A percentile compares a stretch with the other conserved stretches of the same genome.
Evolutionary conservation across 2,329 filamentous ascomycete genomes (phyloP).

Genomic region (Purpureocillium lavendulum): DNA sequence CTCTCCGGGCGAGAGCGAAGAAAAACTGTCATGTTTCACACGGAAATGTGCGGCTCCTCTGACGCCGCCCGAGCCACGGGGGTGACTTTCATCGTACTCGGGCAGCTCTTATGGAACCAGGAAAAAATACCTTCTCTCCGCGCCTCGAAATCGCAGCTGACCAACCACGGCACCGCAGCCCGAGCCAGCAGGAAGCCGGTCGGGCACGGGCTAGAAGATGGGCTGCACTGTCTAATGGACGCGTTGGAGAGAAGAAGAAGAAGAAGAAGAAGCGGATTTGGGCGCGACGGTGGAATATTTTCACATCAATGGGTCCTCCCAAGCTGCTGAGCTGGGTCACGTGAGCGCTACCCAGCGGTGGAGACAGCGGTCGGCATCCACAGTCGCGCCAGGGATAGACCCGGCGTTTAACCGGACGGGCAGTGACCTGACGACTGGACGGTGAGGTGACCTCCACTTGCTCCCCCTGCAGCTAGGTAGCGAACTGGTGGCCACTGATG

Average conservation of each 20-base stretch:
- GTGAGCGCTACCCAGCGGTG: conserved; percentile 4
- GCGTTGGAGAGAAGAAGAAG: conserved; percentile 50
- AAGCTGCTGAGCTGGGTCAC: conserved; percentile 6
- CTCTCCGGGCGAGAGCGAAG: not conserved
- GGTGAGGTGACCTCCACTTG: too few species aligned
- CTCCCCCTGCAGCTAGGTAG: too few species aligned
- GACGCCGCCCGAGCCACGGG: conserved; percentile 30
- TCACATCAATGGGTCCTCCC: not conserved
- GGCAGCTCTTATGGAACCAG: conserved; percentile 51
- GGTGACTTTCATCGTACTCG: conserved; percentile 30
- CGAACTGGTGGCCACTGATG: too few species aligned
- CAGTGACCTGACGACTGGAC: too few species aligned
- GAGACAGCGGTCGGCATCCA: too few species aligned
- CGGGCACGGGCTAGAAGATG: conserved; percentile 52
- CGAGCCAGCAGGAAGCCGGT: conserved; percentile 58
- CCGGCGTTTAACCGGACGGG: too few species aligned
- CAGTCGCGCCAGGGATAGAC: too few species aligned
- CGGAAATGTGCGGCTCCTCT: conserved; percentile 29
- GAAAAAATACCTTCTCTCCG: conserved; percentile 37
- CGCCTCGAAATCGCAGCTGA: conserved; percentile 49
- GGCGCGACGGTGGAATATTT: not conserved
- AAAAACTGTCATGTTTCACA: not conserved
- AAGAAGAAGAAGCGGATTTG: conserved; percentile 12
- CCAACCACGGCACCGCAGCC: conserved; percentile 54
- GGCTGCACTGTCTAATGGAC: conserved; percentile 82